Conservation (phyloP, 352 stramenopile species). For the Globisporangium splendens region DNA sequence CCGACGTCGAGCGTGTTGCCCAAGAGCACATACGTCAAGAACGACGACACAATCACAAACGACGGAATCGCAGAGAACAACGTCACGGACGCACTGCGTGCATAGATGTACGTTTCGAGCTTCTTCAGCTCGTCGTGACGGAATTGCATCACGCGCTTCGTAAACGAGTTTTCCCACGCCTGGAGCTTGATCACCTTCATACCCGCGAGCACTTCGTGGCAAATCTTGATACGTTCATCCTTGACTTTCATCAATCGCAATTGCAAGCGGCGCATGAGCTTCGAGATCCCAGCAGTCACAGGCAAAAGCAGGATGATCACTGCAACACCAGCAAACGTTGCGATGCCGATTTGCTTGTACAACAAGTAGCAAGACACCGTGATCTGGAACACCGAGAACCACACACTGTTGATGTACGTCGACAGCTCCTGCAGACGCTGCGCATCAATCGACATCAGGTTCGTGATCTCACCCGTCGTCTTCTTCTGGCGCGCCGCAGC, state of each 20-base stretch:
- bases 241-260: constrained; percentile 89
- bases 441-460: constrained; percentile 97
- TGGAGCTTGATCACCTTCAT: constrained; percentile 98
- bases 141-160: constrained; percentile 51
- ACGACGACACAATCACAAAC: constrained; percentile 43
- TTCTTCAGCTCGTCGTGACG: constrained; percentile 77
- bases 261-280: constrained; percentile 85
- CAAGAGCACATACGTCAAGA: constrained; percentile 50
- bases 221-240: constrained; percentile 94
- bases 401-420: constrained; percentile 91
- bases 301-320: constrained; percentile 95
- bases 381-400: constrained; percentile 85
- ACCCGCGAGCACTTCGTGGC: constrained; percentile 90
- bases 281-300: constrained; percentile 86
- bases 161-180: constrained; percentile 91
- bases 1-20: constrained; percentile 56
- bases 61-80: constrained; percentile 56
- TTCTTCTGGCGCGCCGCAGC: constrained; percentile 67
- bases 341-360: constrained; percentile 75
- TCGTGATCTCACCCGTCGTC: constrained; percentile 94
- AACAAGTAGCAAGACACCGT: constrained; percentile 66
- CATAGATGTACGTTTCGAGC: constrained; percentile 56
- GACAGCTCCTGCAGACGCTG: constrained; percentile 95
- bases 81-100: constrained; percentile 34
- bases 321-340: constrained; percentile 87